Conservation (phyloP, 768 basidiomycete species). For the Crepidotus variabilis region DNA sequence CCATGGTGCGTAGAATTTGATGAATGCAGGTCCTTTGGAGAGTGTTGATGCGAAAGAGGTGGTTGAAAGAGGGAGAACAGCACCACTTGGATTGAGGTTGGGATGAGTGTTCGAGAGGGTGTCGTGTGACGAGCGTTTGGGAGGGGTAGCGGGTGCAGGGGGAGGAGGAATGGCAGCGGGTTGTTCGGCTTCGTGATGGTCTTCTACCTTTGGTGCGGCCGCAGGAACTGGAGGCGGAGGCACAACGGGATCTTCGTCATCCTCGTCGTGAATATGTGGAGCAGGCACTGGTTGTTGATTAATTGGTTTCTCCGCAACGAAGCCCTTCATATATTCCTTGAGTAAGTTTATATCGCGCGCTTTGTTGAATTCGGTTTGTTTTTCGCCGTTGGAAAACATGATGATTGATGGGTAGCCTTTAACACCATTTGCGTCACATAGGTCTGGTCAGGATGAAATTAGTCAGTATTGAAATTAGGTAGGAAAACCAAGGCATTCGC, state of each 20-base stretch:
- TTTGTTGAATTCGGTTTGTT: constrained; percentile 52
- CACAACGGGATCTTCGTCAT: background rate
- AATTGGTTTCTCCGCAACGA: constrained; percentile 11
- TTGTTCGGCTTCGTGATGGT: background rate
- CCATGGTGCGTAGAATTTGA: constrained; percentile 90
- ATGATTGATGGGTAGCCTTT: constrained; percentile 74
- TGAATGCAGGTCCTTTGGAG: constrained; percentile 42
- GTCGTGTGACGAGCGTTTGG: background rate
- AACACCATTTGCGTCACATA: constrained; percentile 70
- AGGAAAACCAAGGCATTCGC: background rate
- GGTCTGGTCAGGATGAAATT: constrained; percentile 44
- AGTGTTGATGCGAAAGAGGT: constrained; percentile 37
- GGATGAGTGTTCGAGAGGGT: constrained; percentile 12
- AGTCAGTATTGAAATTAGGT: constrained; percentile 20
- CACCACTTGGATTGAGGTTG: constrained; percentile 30
- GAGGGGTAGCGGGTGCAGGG: background rate
- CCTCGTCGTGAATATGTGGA: background rate
- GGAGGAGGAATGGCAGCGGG: constrained; percentile 8
- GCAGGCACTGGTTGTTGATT: constrained; percentile 11
- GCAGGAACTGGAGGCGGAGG: too few species aligned
- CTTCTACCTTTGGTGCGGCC: background rate
- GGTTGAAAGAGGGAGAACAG: constrained; percentile 31
- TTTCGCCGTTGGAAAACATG: constrained; percentile 65
- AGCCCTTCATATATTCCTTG: constrained; percentile 50
- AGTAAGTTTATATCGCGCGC: constrained; percentile 52